Percentiles rank a stretch among this genome's conserved stretches.
These are phyloP conservation scores for Fusarium phyllophilum DNA, from an alignment of 2,329 filamentous ascomycete genomes.

Conservation along the genomic window DNA sequence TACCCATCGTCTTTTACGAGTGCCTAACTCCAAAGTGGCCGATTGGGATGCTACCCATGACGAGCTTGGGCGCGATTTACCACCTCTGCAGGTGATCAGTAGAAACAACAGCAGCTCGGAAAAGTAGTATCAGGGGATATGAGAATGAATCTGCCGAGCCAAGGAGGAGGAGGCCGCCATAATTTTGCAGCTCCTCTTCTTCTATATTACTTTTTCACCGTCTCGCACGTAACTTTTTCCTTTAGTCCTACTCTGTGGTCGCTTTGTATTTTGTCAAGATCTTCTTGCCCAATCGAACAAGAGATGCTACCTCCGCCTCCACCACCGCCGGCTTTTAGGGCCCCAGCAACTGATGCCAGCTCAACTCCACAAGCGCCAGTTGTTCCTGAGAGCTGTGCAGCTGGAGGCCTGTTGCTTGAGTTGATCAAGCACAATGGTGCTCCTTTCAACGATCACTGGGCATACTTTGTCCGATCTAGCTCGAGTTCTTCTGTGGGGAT, in stretches of 20 bases:
- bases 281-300: background rate
- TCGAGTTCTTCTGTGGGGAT: rapidly evolving
- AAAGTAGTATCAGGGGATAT: background rate
- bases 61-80: slow-evolving; percentile 48
- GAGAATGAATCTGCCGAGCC: rapidly evolving
- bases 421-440: background rate
- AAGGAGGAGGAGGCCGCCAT: background rate
- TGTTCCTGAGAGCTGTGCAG: rapidly evolving
- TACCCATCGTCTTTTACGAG: slow-evolving; percentile 61
- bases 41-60: slow-evolving; percentile 70
- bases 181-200: background rate
- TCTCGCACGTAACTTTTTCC: rapidly evolving
- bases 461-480: background rate
- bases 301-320: background rate
- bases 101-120: background rate
- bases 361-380: background rate
- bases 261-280: background rate
- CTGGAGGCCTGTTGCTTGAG: background rate
- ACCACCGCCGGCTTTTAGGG: rapidly evolving
- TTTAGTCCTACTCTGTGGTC: rapidly evolving
- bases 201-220: background rate
- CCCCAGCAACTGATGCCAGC: rapidly evolving
- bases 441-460: background rate
- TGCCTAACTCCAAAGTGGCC: slow-evolving; percentile 60
- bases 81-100: background rate